These are phyloP conservation scores for Ciborinia camelliae DNA, from an alignment of 2,329 filamentous ascomycete genomes.

Conservation along the genomic window DNA sequence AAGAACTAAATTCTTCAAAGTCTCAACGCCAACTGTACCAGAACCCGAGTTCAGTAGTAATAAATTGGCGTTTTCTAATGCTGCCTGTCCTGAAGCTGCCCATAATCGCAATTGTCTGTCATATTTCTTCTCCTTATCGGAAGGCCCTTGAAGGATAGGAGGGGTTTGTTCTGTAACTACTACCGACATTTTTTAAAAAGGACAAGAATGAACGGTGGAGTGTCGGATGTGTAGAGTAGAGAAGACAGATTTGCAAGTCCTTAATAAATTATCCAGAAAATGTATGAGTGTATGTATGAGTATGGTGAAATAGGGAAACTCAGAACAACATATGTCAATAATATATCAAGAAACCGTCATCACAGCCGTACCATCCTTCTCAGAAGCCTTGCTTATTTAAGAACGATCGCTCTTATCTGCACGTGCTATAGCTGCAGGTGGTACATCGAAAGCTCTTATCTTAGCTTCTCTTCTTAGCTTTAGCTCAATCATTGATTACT, in stretches of 20 bases:
- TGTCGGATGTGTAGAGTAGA: too few species aligned
- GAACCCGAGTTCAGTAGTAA: conserved; percentile 81
- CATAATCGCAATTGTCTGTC: conserved; percentile 93
- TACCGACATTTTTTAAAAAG: conserved; percentile 29
- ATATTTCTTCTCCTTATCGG: conserved; percentile 72
- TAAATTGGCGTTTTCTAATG: conserved; percentile 87
- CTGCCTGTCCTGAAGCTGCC: conserved; percentile 88
- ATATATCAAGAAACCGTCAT: background rate
- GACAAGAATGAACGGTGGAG: too few species aligned
- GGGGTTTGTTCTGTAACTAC: conserved; percentile 38
- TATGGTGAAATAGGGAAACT: background rate
- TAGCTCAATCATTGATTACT: too few species aligned
- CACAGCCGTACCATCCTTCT: background rate
- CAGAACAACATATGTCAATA: too few species aligned
- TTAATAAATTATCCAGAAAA: background rate
- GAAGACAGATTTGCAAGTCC: background rate
- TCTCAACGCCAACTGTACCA: conserved; percentile 86
- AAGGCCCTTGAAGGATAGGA: conserved; percentile 49
- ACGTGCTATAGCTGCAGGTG: background rate
- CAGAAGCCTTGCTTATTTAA: conserved; percentile 19
- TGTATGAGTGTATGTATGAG: background rate
- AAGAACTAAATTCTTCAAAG: conserved; percentile 94
- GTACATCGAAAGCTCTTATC: conserved; percentile 9
- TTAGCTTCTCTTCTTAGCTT: conserved; percentile 1
- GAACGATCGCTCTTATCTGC: conserved; percentile 5